phyloP scores from a whole-genome alignment of 495 filamentous ascomycete genomes.

The Cercophora sp. region DNA sequence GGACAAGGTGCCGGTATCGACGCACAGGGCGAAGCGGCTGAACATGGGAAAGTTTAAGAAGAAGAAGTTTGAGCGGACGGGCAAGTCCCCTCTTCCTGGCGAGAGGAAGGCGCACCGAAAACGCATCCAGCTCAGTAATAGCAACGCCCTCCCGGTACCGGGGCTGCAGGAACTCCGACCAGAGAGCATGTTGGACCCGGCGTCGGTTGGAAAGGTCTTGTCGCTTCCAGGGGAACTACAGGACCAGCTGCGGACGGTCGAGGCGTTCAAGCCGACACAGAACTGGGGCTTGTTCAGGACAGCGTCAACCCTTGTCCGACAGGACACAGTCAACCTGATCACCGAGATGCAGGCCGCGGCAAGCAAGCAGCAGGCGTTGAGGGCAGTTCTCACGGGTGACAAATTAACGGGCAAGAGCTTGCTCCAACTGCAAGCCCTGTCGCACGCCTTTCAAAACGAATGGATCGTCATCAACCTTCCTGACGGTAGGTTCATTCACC shows the following conservation, averaged over 20 bases:
- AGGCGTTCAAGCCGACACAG: slow-evolving; percentile 90
- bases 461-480: slow-evolving; percentile 90
- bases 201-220: slow-evolving; percentile 60
- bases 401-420: slow-evolving; percentile 79
- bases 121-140: slow-evolving; percentile 85
- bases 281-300: slow-evolving; percentile 81
- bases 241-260: slow-evolving; percentile 72
- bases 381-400: slow-evolving; percentile 68
- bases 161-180: slow-evolving; percentile 58
- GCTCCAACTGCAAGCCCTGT: slow-evolving; percentile 77
- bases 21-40: slow-evolving; percentile 30
- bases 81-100: slow-evolving; percentile 59
- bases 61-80: slow-evolving; percentile 37
- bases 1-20: slow-evolving; percentile 10
- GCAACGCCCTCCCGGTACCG: slow-evolving; percentile 75
- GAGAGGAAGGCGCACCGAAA: slow-evolving; percentile 86
- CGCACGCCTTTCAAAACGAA: slow-evolving; percentile 73
- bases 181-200: slow-evolving; percentile 50
- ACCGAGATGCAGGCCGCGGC: slow-evolving; percentile 52
- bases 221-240: slow-evolving; percentile 65
- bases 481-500: slow-evolving; percentile 59
- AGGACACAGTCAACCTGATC: slow-evolving; percentile 68
- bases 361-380: slow-evolving; percentile 55
- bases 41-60: slow-evolving; percentile 51
- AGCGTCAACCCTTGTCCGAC: slow-evolving; percentile 69